Conservation (phyloP, 2,329 filamentous ascomycete species). For the Diaporthe velutina region DNA sequence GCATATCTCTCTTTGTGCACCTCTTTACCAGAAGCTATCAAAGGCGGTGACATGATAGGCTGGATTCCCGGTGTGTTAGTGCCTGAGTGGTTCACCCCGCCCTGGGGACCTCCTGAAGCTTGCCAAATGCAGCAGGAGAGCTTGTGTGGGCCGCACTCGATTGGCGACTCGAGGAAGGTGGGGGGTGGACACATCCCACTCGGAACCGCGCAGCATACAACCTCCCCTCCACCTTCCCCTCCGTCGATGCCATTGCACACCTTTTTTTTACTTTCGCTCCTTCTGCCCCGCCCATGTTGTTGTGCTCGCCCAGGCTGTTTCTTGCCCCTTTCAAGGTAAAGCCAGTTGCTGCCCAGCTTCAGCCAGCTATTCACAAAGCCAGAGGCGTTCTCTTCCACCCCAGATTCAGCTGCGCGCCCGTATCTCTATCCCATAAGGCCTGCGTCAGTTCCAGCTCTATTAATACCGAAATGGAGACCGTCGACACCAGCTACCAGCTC, state of each 20-base stretch:
- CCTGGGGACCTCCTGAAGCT: neutral
- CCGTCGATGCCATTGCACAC: neutral
- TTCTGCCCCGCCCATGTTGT: slow-evolving; percentile 33
- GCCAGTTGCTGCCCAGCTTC: neutral
- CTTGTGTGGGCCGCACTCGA: slow-evolving; percentile 32
- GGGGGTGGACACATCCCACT: slow-evolving; percentile 7
- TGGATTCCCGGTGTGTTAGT: neutral
- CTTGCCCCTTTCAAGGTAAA: slow-evolving; percentile 16
- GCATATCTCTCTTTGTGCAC: too few species aligned
- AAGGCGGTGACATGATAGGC: neutral
- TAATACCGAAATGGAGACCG: slow-evolving; percentile 73
- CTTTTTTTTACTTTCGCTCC: slow-evolving; percentile 11
- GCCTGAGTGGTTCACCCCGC: neutral
- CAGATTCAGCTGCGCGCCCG: neutral
- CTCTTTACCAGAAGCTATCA: too few species aligned
- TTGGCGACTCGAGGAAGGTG: slow-evolving; percentile 30
- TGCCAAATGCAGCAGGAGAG: slow-evolving; percentile 38
- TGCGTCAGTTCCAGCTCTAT: slow-evolving; percentile 23
- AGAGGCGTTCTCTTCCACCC: slow-evolving; percentile 14
- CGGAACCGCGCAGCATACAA: neutral
- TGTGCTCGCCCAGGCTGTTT: slow-evolving; percentile 30
- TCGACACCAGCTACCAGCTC: slow-evolving; percentile 84
- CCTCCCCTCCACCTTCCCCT: neutral
- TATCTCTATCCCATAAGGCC: slow-evolving; percentile 7
- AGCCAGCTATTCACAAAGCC: slow-evolving; percentile 6